Percentiles rank a stretch among this genome's conserved stretches.
phyloP scores from a whole-genome alignment of 352 stramenopile genomes.

The Discostella stelligera region DNA sequence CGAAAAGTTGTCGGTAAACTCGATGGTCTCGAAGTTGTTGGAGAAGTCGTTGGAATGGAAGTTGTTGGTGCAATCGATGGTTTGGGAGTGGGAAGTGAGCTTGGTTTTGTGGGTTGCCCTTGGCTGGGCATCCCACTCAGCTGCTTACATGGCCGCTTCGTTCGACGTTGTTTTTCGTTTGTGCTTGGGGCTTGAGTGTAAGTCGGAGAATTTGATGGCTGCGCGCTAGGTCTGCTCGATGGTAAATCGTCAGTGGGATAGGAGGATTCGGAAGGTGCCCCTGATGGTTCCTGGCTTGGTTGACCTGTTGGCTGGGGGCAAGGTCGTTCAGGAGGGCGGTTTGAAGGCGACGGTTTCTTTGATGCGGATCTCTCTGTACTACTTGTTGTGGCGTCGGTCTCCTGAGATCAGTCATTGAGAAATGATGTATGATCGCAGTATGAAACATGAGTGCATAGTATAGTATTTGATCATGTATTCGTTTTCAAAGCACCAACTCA shows the following conservation, averaged over 20 bases:
- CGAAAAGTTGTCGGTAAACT: neutral
- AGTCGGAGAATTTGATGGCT: slow-evolving; percentile 11
- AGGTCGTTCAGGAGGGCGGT: neutral
- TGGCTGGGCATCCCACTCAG: too few species aligned
- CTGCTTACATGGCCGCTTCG: too few species aligned
- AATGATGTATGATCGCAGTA: too few species aligned
- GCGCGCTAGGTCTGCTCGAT: neutral
- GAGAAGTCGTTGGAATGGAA: neutral
- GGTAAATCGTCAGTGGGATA: neutral
- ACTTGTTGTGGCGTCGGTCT: too few species aligned
- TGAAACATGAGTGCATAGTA: too few species aligned
- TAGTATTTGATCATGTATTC: neutral
- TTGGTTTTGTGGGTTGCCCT: too few species aligned
- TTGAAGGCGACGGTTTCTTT: neutral
- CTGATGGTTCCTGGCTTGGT: neutral
- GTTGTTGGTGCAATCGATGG: neutral
- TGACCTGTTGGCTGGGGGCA: neutral
- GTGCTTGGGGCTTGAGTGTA: neutral
- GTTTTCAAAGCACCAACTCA: neutral
- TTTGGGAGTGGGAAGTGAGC: too few species aligned
- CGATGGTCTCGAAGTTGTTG: neutral
- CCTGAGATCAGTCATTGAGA: too few species aligned
- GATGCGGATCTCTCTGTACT: neutral
- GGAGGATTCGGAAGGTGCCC: neutral
- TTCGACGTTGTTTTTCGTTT: too few species aligned